phyloP scores from a whole-genome alignment of 1,284 basidiomycete genomes.

The Blastosporella zonata region DNA sequence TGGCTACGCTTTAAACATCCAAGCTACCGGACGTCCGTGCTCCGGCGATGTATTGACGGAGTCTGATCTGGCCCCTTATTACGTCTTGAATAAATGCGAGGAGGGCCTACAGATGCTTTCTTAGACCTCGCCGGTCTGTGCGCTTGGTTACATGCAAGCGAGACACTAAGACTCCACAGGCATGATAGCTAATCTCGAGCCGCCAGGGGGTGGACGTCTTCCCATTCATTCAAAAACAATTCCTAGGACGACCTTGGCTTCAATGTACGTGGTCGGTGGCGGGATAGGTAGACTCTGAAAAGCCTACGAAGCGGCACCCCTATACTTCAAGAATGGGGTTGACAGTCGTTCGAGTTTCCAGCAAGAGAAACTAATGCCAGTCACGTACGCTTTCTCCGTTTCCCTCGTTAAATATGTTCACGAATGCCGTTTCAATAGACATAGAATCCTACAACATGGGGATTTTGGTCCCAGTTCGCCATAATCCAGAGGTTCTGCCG shows the following conservation, averaged over 20 bases:
- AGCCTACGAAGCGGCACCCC: neutral
- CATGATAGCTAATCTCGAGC: neutral
- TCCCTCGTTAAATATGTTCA: no score
- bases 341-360: no score
- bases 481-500: no score
- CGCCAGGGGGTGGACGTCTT: neutral
- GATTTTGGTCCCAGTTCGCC: no score
- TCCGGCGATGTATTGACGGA: neutral
- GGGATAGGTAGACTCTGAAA: constrained; percentile 1
- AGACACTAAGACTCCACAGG: neutral
- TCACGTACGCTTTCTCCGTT: no score
- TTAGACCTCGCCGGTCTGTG: neutral
- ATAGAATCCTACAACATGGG: no score
- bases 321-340: neutral
- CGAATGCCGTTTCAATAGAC: no score
- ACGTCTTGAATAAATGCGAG: constrained; percentile 2
- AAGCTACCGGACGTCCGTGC: constrained; percentile 2
- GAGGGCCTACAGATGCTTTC: neutral
- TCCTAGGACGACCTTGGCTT: neutral
- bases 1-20: neutral
- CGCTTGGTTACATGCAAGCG: neutral
- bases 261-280: constrained; percentile 2
- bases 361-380: no score
- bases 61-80: constrained; percentile 6
- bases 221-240: no score